A percentile compares a stretch with the other conserved stretches of the same genome.
Evolutionary conservation across 2,329 filamentous ascomycete species (phyloP).

Genomic region (Sporothrix curviconia): DNA sequence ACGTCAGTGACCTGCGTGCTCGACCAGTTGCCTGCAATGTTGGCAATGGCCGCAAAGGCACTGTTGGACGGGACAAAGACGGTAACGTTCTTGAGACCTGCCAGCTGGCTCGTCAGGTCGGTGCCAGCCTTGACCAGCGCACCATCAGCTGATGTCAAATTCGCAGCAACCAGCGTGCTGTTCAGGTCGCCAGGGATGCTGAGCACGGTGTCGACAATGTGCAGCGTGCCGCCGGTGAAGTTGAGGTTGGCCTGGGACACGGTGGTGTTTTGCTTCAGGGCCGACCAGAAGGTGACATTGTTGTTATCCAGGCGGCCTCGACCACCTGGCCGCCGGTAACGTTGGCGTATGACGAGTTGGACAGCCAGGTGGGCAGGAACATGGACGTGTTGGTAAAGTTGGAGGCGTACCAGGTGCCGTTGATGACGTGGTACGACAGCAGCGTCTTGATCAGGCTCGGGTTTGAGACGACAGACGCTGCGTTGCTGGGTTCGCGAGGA

Average conservation of each 20-base stretch:
- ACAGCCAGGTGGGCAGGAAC: background rate
- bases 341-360: background rate
- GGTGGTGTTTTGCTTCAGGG: background rate
- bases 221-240: background rate
- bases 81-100: background rate
- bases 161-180: background rate
- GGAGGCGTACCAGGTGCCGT: background rate
- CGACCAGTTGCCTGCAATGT: background rate
- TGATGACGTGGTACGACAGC: background rate
- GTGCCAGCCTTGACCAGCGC: background rate
- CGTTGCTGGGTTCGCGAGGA: background rate
- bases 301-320: background rate
- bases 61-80: background rate
- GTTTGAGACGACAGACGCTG: background rate
- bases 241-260: background rate
- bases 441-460: background rate
- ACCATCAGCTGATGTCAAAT: background rate
- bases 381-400: conserved; percentile 1
- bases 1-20: background rate
- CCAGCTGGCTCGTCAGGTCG: background rate
- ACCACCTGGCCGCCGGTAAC: background rate
- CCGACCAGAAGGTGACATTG: conserved; percentile 2
- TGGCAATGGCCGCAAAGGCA: background rate
- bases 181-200: background rate
- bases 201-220: conserved; percentile 1